Base-by-base conservation (phyloP, 441 rosid genomes). In the Populus hybrid region DNA sequence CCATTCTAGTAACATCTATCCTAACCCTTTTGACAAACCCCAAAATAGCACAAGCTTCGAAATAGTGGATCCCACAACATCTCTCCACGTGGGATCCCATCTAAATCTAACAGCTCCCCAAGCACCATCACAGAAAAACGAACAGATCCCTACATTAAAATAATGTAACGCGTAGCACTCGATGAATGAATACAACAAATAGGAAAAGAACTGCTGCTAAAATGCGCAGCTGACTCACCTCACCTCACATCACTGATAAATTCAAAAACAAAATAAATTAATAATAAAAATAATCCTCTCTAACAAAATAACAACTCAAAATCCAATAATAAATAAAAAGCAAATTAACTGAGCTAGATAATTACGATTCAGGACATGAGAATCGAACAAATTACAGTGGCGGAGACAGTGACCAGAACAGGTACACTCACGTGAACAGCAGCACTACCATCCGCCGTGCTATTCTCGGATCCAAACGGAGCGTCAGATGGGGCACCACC, bases 401-500 rank as follows among this genome's bases (percentile, higher is more conserved):
- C 80, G 35, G 68, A 59, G 30, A 59, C 57, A 7, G 69, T 66
- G 36, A 84, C 81, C 66, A 81, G 34, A 34, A 78, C 81, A 67
- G 87, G 79, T 4, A 82, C 87, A 7, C 73, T 88, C 81, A 81
- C 82, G 81, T 73, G 82, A 77, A 71, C 83, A 12, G 81, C 90
- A 28, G 85, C 87, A 64, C 81, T 46, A 20, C 59, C 84, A 12
- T 77, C 82, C 59, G 93, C 71, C 61, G 84, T 86, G 77, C 90
- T 93, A 6, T 89, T 73, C 79, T 81, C 92, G 4, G 82, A 77
- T 8, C 78, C 84, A 18, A 36, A 79, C 5, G 97, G 97, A 1
- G 91, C 82, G 7, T 76, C 94, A 0, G 90, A 86, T 3, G 97
- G 97, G 10, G 97, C 79, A 57, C 88, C 88, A 1, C 14, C 92